Evolutionary conservation across 306 rosid species (phyloP).

Genomic region (Begonia fuchsioides): DNA sequence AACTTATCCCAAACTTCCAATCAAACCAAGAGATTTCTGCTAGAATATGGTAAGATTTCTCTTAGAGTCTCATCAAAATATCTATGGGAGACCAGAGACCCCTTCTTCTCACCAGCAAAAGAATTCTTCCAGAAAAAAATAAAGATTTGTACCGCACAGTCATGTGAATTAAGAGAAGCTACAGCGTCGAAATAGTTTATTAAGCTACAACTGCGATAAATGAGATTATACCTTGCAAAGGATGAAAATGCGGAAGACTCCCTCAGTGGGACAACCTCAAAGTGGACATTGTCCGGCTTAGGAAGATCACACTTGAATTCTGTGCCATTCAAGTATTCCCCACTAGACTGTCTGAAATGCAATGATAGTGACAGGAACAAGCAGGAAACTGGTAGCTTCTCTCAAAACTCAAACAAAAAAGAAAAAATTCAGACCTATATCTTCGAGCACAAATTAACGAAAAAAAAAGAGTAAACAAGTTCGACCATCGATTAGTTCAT

Average conservation of each 20-base stretch:
- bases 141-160: too few species aligned
- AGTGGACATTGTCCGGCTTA: conserved; percentile 12
- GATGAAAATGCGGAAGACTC: conserved; percentile 48
- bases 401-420: not conserved
- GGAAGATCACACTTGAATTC: conserved; percentile 16
- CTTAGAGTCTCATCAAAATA: too few species aligned
- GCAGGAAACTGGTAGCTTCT: not conserved
- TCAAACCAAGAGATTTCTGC: too few species aligned
- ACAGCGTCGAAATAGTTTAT: not conserved
- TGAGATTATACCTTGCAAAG: conserved; percentile 12
- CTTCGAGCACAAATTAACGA: not conserved
- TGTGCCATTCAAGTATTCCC: conserved; percentile 14
- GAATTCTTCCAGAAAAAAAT: too few species aligned
- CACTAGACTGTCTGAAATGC: not conserved
- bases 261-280: conserved; percentile 17
- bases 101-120: too few species aligned
- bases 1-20: not conserved
- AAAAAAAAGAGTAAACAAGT: not conserved
- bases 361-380: not conserved
- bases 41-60: too few species aligned
- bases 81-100: too few species aligned
- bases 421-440: not conserved
- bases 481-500: not conserved
- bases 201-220: not conserved
- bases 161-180: too few species aligned